Evolutionary conservation across 1,139 yeast species (phyloP), one percentile per base, ranked within the genome.

Genomic region (Debaryomycetaceae sp.): DNA sequence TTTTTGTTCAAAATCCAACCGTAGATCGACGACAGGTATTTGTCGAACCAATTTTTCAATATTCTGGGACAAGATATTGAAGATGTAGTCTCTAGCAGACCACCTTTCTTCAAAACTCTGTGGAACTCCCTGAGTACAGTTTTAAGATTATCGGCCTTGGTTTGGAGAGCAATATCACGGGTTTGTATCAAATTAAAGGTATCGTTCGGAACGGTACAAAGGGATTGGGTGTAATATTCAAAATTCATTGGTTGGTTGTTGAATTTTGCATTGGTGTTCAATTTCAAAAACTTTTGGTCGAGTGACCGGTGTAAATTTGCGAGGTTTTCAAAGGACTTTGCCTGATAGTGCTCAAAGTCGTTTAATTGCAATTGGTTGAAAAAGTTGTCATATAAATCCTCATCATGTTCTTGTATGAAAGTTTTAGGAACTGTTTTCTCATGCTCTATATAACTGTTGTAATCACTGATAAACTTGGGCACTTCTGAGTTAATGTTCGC

Each of bases 131-230:
- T 37, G 4, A 71, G 39, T 3, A 68, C 45, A 0, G 59, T 54
- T 19, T 45, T 53, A 41, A 55, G 56, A 41, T 65, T 69, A 1
- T 46, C 33, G 17, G 52, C 48, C 3, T 63, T 60, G 6, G 68
- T 42, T 43, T 70, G 73, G 7, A 64, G 49, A 7, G 56, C 45
- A 17, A 70, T 49, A 44, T 72, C 78, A 30, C 73, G 52, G 22
- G 62, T 53, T 36, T 68, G 75, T 31, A 72, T 56, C 29, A 64
- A 44, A 40, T 69, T 65, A 49, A 71, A 69, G 4, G 68, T 57
- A 26, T 56, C 58, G 9, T 56, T 47, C 1, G 57, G 55, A 11
- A 72, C 53, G 0, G 65, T 53, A 0, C 63, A 46, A 18, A 72
- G 49, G 1, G 71, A 52, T 9, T 53, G 43, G 8, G 59, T 45